Conservation (phyloP, 108 stramenopile genomes). For the Pseudonitzschia multiseries region DNA sequence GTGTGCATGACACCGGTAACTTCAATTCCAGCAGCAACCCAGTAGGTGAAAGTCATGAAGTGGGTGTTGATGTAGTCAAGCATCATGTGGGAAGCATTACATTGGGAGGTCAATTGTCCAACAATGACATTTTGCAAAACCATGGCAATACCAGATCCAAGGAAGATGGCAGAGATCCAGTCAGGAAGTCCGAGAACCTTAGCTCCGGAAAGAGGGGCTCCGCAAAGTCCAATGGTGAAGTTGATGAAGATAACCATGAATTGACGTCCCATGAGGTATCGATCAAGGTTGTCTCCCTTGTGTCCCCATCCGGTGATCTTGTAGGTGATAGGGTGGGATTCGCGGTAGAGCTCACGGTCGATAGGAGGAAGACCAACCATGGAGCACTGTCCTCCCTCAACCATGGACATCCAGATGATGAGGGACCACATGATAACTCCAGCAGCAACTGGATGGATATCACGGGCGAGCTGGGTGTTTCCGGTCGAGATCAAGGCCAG, state of each 20-base stretch:
- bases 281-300: constrained; percentile 85
- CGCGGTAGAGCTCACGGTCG: constrained; percentile 64
- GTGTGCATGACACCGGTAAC: constrained; percentile 71
- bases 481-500: constrained; percentile 56
- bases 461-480: constrained; percentile 58
- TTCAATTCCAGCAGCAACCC: constrained; percentile 57
- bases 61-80: constrained; percentile 85
- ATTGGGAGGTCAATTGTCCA: constrained; percentile 62
- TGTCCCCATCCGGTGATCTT: constrained; percentile 49
- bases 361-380: constrained; percentile 75
- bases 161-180: constrained; percentile 60
- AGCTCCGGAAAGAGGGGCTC: constrained; percentile 54
- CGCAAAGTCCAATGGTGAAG: constrained; percentile 70
- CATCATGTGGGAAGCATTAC: constrained; percentile 62
- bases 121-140: constrained; percentile 62
- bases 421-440: constrained; percentile 46
- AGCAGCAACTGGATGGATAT: constrained; percentile 56
- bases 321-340: constrained; percentile 70
- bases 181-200: constrained; percentile 58
- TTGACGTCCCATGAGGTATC: constrained; percentile 85
- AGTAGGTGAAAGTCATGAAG: constrained; percentile 64
- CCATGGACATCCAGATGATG: constrained; percentile 66
- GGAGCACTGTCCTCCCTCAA: constrained; percentile 80
- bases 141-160: constrained; percentile 74
- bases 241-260: constrained; percentile 79